Conservation (phyloP, 352 stramenopile species). For the Pythium aphanidermatum region DNA sequence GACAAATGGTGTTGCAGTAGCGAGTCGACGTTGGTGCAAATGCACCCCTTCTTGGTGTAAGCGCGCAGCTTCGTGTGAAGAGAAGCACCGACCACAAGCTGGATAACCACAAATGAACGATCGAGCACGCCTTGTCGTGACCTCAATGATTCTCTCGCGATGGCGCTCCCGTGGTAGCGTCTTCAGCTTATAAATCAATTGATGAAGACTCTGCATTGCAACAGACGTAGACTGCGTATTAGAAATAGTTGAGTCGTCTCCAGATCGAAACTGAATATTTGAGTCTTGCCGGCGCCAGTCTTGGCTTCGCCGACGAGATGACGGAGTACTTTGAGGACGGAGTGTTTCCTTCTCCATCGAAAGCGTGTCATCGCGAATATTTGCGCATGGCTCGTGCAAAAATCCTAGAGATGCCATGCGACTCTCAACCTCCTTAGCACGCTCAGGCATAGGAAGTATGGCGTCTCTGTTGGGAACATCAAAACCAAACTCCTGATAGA, state of each 20-base stretch:
- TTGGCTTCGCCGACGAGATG: no score
- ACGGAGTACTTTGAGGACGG: no score
- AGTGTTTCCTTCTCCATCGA: neutral
- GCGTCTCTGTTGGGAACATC: neutral
- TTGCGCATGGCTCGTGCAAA: constrained; percentile 18
- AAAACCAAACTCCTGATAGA: constrained; percentile 37
- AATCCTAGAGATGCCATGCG: constrained; percentile 43
- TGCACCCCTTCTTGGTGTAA: constrained; percentile 41
- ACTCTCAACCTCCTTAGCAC: constrained; percentile 35
- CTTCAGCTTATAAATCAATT: constrained; percentile 67
- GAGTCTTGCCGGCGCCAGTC: neutral
- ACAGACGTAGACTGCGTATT: constrained; percentile 11
- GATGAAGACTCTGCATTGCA: constrained; percentile 35
- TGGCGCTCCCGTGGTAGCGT: constrained; percentile 36
- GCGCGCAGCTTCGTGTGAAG: constrained; percentile 41
- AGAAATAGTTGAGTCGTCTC: constrained; percentile 4
- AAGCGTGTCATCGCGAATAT: constrained; percentile 8
- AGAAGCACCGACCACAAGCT: constrained; percentile 56
- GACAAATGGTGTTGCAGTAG: constrained; percentile 25
- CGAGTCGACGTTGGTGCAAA: constrained; percentile 32
- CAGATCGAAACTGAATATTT: neutral
- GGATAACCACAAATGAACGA: constrained; percentile 50
- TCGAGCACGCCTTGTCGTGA: constrained; percentile 32
- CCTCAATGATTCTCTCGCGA: constrained; percentile 41
- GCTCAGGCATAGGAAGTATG: constrained; percentile 26